Evolutionary conservation across 148 eudicot genomes (phyloP).

Genomic region (Spergularia marina): DNA sequence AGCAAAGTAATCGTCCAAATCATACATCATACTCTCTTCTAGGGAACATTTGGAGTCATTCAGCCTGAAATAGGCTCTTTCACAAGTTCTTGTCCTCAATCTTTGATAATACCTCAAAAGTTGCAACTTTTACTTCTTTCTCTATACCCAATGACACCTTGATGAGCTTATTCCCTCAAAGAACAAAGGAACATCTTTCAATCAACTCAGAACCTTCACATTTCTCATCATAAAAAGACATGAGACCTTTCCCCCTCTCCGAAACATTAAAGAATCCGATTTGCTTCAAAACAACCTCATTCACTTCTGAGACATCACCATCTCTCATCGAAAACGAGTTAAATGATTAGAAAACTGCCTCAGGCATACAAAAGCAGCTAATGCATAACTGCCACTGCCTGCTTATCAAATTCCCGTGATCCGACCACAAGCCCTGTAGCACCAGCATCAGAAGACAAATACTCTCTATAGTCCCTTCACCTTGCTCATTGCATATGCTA

Average conservation of each 20-base stretch:
- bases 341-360: slow-evolving; percentile 81
- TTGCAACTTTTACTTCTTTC: slow-evolving; percentile 52
- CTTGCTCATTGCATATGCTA: no score
- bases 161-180: slow-evolving; percentile 78
- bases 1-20: slow-evolving; percentile 38
- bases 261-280: slow-evolving; percentile 93
- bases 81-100: slow-evolving; percentile 46
- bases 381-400: slow-evolving; percentile 88
- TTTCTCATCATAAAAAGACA: slow-evolving; percentile 76
- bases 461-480: slow-evolving; percentile 32
- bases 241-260: slow-evolving; percentile 89
- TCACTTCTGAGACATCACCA: slow-evolving; percentile 88
- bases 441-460: slow-evolving; percentile 85
- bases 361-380: slow-evolving; percentile 85
- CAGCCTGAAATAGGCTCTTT: slow-evolving; percentile 53
- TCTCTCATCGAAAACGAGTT: slow-evolving; percentile 80
- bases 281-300: slow-evolving; percentile 92
- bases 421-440: slow-evolving; percentile 60
- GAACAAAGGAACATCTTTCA: slow-evolving; percentile 66
- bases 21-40: slow-evolving; percentile 31
- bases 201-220: slow-evolving; percentile 81
- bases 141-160: slow-evolving; percentile 60
- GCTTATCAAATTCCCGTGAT: slow-evolving; percentile 74
- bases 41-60: slow-evolving; percentile 30
- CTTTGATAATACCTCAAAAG: slow-evolving; percentile 49